A percentile compares a stretch with the other conserved stretches of the same genome.
These are phyloP conservation scores for Podospora comata DNA, from an alignment of 495 filamentous ascomycete species.

Conservation along the genomic window DNA sequence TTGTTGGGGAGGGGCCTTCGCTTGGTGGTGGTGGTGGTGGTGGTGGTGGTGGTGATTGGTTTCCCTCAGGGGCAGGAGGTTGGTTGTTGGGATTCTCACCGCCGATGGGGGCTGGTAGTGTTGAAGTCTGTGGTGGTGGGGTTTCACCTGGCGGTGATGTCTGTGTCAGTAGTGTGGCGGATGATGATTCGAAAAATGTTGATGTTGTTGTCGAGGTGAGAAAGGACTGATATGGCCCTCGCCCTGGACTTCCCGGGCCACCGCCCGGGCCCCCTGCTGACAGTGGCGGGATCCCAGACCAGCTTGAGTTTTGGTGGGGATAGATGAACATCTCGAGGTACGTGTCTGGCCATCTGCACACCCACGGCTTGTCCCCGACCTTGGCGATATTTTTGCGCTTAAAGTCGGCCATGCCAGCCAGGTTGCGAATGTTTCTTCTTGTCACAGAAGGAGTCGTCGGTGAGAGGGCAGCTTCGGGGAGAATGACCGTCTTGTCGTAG, in stretches of 20 bases:
- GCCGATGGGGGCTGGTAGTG: background rate
- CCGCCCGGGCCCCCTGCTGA: constrained; percentile 1
- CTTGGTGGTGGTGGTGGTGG: background rate
- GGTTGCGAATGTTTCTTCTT: constrained; percentile 12
- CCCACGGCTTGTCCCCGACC: constrained; percentile 71
- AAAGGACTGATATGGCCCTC: background rate
- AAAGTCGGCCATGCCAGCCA: constrained; percentile 30
- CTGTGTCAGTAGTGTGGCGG: constrained; percentile 16
- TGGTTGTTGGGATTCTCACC: constrained; percentile 3
- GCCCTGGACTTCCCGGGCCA: background rate
- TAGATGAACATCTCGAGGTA: constrained; percentile 81
- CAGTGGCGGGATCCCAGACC: constrained; percentile 18
- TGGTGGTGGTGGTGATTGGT: background rate
- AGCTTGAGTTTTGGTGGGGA: constrained; percentile 55
- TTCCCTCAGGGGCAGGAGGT: background rate
- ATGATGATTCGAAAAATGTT: constrained; percentile 5
- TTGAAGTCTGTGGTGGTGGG: background rate
- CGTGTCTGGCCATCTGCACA: constrained; percentile 84
- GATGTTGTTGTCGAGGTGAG: background rate
- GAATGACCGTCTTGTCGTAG: constrained; percentile 81
- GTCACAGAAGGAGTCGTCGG: constrained; percentile 14
- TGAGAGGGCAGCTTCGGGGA: constrained; percentile 54
- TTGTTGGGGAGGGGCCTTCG: background rate
- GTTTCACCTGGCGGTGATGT: background rate
- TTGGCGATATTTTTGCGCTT: constrained; percentile 51